These are phyloP conservation scores for Halenospora varia DNA, from an alignment of 495 filamentous ascomycete species.

Conservation along the genomic window DNA sequence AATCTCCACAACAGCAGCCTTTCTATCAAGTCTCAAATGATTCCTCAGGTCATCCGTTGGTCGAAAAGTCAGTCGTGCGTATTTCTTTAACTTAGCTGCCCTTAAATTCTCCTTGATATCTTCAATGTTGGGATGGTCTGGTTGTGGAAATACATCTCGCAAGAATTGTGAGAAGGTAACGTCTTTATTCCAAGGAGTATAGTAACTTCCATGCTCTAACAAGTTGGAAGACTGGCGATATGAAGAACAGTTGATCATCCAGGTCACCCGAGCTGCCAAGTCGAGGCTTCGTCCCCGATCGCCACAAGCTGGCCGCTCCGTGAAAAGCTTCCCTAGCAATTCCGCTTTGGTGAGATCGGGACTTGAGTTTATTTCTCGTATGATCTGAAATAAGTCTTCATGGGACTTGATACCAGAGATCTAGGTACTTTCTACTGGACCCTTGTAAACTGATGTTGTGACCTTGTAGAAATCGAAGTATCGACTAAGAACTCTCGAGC, in stretches of 20 bases:
- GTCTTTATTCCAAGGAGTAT: constrained; percentile 22
- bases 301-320: not conserved
- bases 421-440: constrained; percentile 8
- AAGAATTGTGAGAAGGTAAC: constrained; percentile 24
- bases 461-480: constrained; percentile 33
- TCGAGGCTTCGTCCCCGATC: constrained; percentile 25
- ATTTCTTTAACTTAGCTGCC: constrained; percentile 30
- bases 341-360: constrained; percentile 4
- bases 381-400: constrained; percentile 28
- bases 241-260: constrained; percentile 34
- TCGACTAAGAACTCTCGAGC: constrained; percentile 17
- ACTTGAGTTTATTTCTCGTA: constrained; percentile 16
- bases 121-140: constrained; percentile 22
- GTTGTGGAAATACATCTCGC: constrained; percentile 23
- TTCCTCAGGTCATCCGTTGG: constrained; percentile 30
- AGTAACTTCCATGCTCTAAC: constrained; percentile 23
- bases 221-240: constrained; percentile 17
- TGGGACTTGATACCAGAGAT: constrained; percentile 24
- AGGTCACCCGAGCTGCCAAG: constrained; percentile 30
- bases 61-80: constrained; percentile 27
- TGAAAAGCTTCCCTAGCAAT: not conserved
- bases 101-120: constrained; percentile 24
- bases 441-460: constrained; percentile 26
- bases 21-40: constrained; percentile 31
- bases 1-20: constrained; percentile 25